These are phyloP conservation scores for Vitis hybrid DNA, from an alignment of 177 flowering plant species.

Conservation along the genomic window DNA sequence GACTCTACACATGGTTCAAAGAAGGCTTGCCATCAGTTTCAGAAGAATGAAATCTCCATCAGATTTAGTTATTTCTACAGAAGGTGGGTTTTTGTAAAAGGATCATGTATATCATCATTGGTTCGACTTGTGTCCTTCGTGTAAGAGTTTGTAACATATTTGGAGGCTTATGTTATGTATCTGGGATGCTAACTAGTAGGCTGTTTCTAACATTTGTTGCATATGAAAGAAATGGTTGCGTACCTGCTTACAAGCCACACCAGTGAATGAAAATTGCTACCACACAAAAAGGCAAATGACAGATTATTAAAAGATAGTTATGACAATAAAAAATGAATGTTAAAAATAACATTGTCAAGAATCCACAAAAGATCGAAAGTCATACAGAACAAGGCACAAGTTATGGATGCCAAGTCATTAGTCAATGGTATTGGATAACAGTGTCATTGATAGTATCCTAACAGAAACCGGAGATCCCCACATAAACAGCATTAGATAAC, in stretches of 20 bases:
- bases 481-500: not conserved
- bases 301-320: not conserved
- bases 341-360: not conserved
- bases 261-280: not conserved
- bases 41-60: conserved; percentile 39
- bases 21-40: conserved; percentile 64
- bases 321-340: not conserved
- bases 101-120: conserved; percentile 5
- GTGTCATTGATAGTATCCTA: not conserved
- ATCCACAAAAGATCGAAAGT: not conserved
- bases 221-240: too few relatives aligned
- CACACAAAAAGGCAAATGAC: not conserved
- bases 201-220: not conserved
- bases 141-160: not conserved
- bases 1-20: conserved; percentile 81
- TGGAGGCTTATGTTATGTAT: not conserved
- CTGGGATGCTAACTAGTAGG: not conserved
- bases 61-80: too few relatives aligned
- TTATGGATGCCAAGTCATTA: not conserved
- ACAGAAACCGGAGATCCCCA: not conserved
- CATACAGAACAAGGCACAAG: not conserved
- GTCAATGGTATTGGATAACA: not conserved
- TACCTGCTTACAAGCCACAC: too few relatives aligned
- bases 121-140: not conserved
- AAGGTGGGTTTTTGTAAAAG: not conserved